A percentile compares a stretch with the other conserved stretches of the same genome.
Evolutionary conservation across 2,329 filamentous ascomycete genomes (phyloP).

Genomic region (Penicillium concentricum): DNA sequence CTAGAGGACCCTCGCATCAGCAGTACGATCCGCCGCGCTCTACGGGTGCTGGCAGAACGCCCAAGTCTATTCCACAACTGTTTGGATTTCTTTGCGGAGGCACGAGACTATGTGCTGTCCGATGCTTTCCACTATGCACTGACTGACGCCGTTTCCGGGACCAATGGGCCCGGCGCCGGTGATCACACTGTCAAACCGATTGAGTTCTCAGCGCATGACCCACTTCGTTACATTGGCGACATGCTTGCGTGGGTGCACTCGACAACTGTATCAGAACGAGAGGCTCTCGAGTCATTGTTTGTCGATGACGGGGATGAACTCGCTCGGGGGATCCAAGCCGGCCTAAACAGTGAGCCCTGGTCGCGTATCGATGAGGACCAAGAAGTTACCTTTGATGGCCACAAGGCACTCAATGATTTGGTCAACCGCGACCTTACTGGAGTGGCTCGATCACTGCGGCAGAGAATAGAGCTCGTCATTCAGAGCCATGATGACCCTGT

Average conservation of each 20-base stretch:
- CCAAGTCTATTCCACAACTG: constrained; percentile 91
- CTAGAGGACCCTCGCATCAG: constrained; percentile 93
- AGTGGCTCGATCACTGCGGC: constrained; percentile 78
- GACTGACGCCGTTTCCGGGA: constrained; percentile 63
- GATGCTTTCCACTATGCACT: constrained; percentile 87
- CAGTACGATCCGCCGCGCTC: constrained; percentile 74
- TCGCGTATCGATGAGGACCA: constrained; percentile 61
- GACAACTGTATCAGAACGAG: constrained; percentile 86
- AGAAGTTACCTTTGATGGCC: constrained; percentile 68
- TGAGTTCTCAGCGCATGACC: constrained; percentile 88
- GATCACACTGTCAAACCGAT: constrained; percentile 78
- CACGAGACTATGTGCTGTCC: constrained; percentile 79
- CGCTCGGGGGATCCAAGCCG: constrained; percentile 74
- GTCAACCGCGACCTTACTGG: constrained; percentile 83
- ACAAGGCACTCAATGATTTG: constrained; percentile 77
- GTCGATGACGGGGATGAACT: constrained; percentile 88
- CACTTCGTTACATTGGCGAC: constrained; percentile 86
- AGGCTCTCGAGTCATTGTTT: constrained; percentile 88
- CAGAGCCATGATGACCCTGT: constrained; percentile 90
- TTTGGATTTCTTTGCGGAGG: constrained; percentile 88
- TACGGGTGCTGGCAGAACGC: constrained; percentile 83
- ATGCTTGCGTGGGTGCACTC: constrained; percentile 98
- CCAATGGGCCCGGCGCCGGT: constrained; percentile 46
- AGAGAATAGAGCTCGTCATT: constrained; percentile 86
- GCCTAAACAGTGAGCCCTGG: constrained; percentile 83